Evolutionary conservation across 345 rosid species (phyloP), one percentile per base, ranked within the genome.

Genomic region (Eutrema heterophyllum): DNA sequence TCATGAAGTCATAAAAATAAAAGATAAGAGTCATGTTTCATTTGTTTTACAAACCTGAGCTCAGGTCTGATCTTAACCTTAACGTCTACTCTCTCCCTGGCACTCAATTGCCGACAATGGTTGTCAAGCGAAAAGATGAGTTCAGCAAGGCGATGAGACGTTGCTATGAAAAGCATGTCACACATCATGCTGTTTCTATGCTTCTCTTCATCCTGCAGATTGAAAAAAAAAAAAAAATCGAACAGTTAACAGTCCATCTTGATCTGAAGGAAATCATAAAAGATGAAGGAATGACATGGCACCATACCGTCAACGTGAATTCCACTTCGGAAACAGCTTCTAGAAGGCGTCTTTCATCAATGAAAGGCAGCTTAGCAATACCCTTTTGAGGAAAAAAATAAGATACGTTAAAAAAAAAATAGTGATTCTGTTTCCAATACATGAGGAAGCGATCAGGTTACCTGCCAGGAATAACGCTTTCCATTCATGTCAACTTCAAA

Each of bases 401-500:
- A 68, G 44, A 26, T 7, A 21, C 6, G 14, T 72, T 7, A 77
- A 58, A 58, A 33, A 58, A 33, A 1, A 27, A 1, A 27, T n/a
- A 59, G 57, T 50, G 59, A 40, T 5, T 40, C 11, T 57, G 72
- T 57, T 32, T 58, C 45, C 35, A 48, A 38, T 46, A 63, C 32
- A 76, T 14, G 38, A 39, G 38, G 13, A 16, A 74, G 51, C 30
- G 29, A 76, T 14, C 15, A 46, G 62, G 53, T 43, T 49, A 86
- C 98, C 96, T 90, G 98, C 99, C 99, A 92, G 5, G 96, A 72
- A 76, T 21, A 92, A 36, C 97, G 92, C 80, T 92, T 96, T 44
- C 99, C 99, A 76, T 86, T 86, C 94, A 92, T 96, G 83, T 96
- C 99, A 70, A 96, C 89, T 78, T 90, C 96, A 78, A 96, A 96